A percentile compares a stretch with the other conserved stretches of the same genome.
phyloP scores from a whole-genome alignment of 371 early-diverging fungal species.

The Mucor saturninus region DNA sequence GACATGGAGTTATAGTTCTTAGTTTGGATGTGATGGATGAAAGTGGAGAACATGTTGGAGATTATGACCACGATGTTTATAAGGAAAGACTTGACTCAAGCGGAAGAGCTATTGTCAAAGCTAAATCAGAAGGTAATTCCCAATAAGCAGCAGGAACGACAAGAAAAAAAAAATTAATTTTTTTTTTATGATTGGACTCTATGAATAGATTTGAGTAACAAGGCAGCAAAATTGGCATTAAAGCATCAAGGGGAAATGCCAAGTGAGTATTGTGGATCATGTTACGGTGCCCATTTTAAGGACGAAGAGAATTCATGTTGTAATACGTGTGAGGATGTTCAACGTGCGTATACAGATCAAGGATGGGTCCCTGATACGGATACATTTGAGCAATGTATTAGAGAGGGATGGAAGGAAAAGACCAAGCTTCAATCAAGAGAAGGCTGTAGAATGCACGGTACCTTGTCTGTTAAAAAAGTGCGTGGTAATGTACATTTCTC shows the following conservation, averaged over 20 bases:
- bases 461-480: conserved; percentile 84
- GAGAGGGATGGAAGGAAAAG: conserved; percentile 81
- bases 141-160: not conserved
- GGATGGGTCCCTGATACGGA: conserved; percentile 86
- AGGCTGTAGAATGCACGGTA: conserved; percentile 90
- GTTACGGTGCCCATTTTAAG: conserved; percentile 80
- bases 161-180: not conserved
- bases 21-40: conserved; percentile 95
- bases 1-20: conserved; percentile 56
- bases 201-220: conserved; percentile 27
- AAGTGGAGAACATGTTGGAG: conserved; percentile 81
- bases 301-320: conserved; percentile 72
- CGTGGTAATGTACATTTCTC: conserved; percentile 93
- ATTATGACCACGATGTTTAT: conserved; percentile 77
- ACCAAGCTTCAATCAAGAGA: conserved; percentile 77
- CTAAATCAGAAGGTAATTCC: conserved; percentile 53
- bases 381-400: conserved; percentile 88
- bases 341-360: conserved; percentile 73
- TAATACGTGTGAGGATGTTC: conserved; percentile 93
- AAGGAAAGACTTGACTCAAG: conserved; percentile 77
- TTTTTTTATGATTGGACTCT: not conserved
- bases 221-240: conserved; percentile 20
- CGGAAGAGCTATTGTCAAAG: conserved; percentile 68
- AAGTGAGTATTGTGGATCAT: conserved; percentile 81
- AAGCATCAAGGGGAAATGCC: conserved; percentile 10